Evolutionary conservation across 768 basidiomycete genomes (phyloP).

Genomic region (Dentipellis fragilis): DNA sequence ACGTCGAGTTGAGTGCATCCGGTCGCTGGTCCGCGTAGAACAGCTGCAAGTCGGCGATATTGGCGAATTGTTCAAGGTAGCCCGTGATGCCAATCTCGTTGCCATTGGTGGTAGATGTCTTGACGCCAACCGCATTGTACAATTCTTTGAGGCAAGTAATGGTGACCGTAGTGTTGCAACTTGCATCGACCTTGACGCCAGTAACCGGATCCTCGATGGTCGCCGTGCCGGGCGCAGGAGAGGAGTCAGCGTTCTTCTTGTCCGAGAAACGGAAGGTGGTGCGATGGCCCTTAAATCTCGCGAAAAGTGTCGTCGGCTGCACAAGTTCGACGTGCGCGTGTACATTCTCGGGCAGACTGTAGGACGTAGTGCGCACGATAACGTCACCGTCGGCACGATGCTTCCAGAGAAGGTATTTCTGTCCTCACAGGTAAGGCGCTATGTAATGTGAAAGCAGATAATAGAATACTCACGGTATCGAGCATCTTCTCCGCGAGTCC

Average conservation of each 20-base stretch:
- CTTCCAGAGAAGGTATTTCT: constrained; percentile 49
- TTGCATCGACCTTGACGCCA: constrained; percentile 15
- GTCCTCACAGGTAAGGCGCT: background rate
- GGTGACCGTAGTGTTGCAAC: constrained; percentile 24
- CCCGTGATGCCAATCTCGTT: constrained; percentile 26
- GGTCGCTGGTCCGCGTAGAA: constrained; percentile 11
- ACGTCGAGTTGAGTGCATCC: constrained; percentile 9
- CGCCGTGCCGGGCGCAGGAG: constrained; percentile 16
- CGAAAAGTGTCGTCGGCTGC: constrained; percentile 53
- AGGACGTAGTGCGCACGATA: constrained; percentile 50
- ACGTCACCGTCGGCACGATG: constrained; percentile 37
- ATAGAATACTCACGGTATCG: constrained; percentile 24
- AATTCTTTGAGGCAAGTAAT: constrained; percentile 23
- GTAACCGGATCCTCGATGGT: constrained; percentile 4
- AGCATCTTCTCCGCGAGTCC: constrained; percentile 52
- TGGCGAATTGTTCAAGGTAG: constrained; percentile 26
- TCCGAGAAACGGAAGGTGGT: constrained; percentile 34
- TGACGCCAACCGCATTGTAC: constrained; percentile 23
- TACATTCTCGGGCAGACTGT: constrained; percentile 47
- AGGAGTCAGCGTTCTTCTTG: constrained; percentile 37
- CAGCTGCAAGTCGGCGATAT: constrained; percentile 10
- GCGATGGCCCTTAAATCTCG: constrained; percentile 42
- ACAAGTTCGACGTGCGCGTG: constrained; percentile 48
- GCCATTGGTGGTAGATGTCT: constrained; percentile 8
- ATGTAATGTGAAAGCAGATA: no score